Percentiles rank a stretch among this genome's conserved stretches.
These are phyloP conservation scores for Lipomyces yamadae DNA, from an alignment of 805 yeast genomes.

Conservation along the genomic window DNA sequence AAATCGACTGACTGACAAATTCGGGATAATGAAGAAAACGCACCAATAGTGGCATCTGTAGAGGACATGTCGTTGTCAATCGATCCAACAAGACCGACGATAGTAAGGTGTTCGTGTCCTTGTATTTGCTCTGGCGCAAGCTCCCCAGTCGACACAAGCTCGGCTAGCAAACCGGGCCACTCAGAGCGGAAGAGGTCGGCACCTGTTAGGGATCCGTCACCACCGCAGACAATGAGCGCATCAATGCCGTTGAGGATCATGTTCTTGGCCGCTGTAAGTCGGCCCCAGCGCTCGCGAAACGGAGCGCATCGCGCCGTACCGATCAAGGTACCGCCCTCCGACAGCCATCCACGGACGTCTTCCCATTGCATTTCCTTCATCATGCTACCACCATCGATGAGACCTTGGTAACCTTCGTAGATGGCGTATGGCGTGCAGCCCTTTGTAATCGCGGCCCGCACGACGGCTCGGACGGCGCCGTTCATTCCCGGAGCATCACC, in stretches of 20 bases:
- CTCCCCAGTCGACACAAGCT: constrained; percentile 61
- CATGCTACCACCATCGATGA: constrained; percentile 81
- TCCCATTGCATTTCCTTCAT: constrained; percentile 86
- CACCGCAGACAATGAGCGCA: constrained; percentile 95
- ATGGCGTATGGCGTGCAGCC: constrained; percentile 92
- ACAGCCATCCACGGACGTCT: constrained; percentile 91
- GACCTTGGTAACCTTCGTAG: constrained; percentile 93
- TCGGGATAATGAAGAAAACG: constrained; percentile 89
- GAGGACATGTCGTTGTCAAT: constrained; percentile 98
- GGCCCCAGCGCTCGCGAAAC: constrained; percentile 83
- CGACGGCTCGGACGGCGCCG: constrained; percentile 93
- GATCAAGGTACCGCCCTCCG: constrained; percentile 92
- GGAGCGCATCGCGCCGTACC: constrained; percentile 94
- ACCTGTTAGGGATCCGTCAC: constrained; percentile 98
- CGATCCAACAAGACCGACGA: constrained; percentile 94
- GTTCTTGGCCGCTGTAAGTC: constrained; percentile 81
- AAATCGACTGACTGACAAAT: constrained; percentile 94
- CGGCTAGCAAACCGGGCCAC: constrained; percentile 88
- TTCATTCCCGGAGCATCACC: constrained; percentile 99
- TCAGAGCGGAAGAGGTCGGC: constrained; percentile 93
- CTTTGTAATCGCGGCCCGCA: constrained; percentile 82
- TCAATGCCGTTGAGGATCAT: constrained; percentile 88
- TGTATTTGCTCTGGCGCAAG: constrained; percentile 63
- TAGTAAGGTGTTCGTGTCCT: constrained; percentile 73
- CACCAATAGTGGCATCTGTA: constrained; percentile 96